phyloP scores from a whole-genome alignment of 176 grass and related monocot genomes.

The Poa annua region DNA sequence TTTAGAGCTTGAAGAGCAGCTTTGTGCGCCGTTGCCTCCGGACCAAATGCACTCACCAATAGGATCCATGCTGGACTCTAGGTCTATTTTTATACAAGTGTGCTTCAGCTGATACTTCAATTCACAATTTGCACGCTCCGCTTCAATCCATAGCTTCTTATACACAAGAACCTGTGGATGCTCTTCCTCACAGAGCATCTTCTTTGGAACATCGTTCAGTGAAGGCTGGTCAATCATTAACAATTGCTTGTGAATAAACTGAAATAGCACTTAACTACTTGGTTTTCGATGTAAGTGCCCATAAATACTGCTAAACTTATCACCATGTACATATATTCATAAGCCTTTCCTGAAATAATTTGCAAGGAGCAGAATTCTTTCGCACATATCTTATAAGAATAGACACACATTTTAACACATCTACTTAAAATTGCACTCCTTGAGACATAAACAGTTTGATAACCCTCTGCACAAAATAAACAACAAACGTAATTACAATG shows the following conservation, averaged over 20 bases:
- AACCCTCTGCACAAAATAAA: neutral
- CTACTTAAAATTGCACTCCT: constrained; percentile 19
- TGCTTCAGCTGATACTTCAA: constrained; percentile 71
- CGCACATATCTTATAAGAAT: neutral
- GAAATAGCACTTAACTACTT: constrained; percentile 3
- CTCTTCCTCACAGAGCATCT: constrained; percentile 36
- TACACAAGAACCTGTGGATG: constrained; percentile 50
- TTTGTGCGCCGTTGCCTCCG: neutral
- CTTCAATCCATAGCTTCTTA: constrained; percentile 64
- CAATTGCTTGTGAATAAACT: constrained; percentile 34
- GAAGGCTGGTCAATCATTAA: constrained; percentile 45
- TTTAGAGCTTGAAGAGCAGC: constrained; percentile 35
- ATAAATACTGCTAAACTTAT: neutral
- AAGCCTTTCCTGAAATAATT: neutral
- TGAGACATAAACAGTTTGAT: neutral
- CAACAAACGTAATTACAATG: neutral
- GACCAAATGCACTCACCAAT: constrained; percentile 30
- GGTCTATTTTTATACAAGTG: constrained; percentile 39
- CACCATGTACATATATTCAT: neutral
- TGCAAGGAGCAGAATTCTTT: neutral
- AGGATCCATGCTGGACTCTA: constrained; percentile 45
- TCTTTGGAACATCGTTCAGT: constrained; percentile 32
- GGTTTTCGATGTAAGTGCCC: neutral
- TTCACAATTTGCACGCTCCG: constrained; percentile 50
- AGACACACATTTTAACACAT: neutral